Conservation (phyloP, 139 green algal species). For the Coccomyxa sp. region DNA sequence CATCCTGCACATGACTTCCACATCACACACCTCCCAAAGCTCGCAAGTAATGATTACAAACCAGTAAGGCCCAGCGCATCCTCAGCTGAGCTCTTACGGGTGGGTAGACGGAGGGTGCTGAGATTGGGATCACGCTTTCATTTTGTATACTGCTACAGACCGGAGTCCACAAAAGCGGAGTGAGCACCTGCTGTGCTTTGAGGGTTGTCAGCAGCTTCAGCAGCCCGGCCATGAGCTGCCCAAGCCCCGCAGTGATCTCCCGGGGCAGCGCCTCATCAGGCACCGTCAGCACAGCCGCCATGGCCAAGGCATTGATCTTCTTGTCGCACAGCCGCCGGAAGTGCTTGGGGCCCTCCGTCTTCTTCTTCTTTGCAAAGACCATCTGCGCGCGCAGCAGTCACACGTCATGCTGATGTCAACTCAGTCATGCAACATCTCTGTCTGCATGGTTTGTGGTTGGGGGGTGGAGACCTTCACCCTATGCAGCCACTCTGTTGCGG, state of each 20-base stretch:
- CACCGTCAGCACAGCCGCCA: constrained; percentile 54
- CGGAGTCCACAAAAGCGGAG: neutral
- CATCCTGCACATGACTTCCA: neutral
- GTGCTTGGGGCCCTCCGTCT: constrained; percentile 49
- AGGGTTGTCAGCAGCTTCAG: constrained; percentile 39
- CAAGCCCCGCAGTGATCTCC: constrained; percentile 51
- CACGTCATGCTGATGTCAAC: too few relatives aligned
- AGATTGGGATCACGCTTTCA: too few relatives aligned
- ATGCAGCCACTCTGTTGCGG: neutral
- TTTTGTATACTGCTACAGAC: neutral
- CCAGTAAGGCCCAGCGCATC: too few relatives aligned
- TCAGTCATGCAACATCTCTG: neutral
- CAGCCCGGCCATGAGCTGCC: constrained; percentile 29
- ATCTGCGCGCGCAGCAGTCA: too few relatives aligned
- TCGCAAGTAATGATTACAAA: too few relatives aligned
- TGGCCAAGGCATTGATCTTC: constrained; percentile 71
- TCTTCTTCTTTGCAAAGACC: constrained; percentile 43
- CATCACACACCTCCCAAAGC: neutral
- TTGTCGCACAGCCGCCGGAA: constrained; percentile 70
- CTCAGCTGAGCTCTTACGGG: neutral
- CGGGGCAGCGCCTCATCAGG: constrained; percentile 47
- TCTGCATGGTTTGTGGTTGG: neutral
- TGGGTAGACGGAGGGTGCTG: too few relatives aligned
- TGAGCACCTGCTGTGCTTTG: constrained; percentile 41
- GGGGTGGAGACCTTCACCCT: neutral